Percentiles rank a stretch among this genome's conserved stretches.
These are phyloP conservation scores for Paraconiothyrium brasiliense DNA, from an alignment of 2,329 filamentous ascomycete species.

Conservation along the genomic window DNA sequence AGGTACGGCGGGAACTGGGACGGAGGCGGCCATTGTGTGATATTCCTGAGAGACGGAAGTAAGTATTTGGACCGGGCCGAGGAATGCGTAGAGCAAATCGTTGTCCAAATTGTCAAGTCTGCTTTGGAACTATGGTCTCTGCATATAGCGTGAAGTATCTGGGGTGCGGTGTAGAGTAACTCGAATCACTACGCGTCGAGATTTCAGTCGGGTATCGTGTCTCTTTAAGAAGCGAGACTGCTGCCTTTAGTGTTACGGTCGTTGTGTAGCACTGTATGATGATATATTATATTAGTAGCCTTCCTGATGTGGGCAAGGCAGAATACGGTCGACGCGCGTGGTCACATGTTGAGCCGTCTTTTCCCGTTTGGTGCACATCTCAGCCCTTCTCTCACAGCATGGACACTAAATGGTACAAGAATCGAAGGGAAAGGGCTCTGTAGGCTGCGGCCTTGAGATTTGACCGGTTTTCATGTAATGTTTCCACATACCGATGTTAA, in stretches of 20 bases:
- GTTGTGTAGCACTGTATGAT: not conserved
- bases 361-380: slow-evolving; percentile 14
- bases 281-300: not conserved
- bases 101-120: not conserved
- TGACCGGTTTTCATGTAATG: not conserved
- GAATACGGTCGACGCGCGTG: slow-evolving; percentile 30
- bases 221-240: not conserved
- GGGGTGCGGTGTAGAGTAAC: not conserved
- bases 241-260: not conserved
- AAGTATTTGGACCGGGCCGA: not conserved
- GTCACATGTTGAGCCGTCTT: slow-evolving; percentile 36
- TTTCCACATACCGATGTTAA: not conserved
- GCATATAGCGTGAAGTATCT: not conserved
- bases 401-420: not conserved
- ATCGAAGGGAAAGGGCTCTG: slow-evolving; percentile 3
- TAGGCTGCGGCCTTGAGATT: not conserved
- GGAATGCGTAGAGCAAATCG: not conserved
- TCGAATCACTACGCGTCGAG: not conserved
- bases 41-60: not conserved
- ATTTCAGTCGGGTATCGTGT: not conserved
- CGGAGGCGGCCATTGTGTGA: slow-evolving; percentile 25
- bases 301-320: slow-evolving; percentile 4
- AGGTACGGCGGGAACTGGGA: slow-evolving; percentile 39
- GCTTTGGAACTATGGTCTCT: not conserved
- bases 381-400: slow-evolving; percentile 18